A percentile compares a stretch with the other conserved stretches of the same genome.
These are phyloP conservation scores for Zygosaccharomyces siamensis DNA, from an alignment of 805 yeast species.

Conservation along the genomic window DNA sequence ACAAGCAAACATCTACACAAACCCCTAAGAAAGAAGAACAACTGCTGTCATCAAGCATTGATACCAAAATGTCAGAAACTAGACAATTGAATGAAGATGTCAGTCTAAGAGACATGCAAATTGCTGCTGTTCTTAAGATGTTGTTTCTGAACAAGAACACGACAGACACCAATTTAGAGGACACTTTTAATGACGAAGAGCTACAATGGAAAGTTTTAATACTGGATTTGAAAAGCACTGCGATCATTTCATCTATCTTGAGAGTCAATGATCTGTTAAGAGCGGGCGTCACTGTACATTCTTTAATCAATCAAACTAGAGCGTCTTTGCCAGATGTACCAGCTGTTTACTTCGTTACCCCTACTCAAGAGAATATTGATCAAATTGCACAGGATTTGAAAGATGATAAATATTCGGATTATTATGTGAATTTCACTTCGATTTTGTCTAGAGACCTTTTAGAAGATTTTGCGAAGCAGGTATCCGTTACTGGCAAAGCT, in stretches of 20 bases:
- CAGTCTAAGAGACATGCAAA: conserved; percentile 41
- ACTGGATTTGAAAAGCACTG: conserved; percentile 75
- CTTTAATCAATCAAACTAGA: conserved; percentile 64
- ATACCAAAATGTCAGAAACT: conserved; percentile 8
- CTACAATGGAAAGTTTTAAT: conserved; percentile 88
- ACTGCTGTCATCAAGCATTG: neutral
- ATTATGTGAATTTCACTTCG: conserved; percentile 82
- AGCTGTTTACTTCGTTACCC: conserved; percentile 85
- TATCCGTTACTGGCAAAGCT: conserved; percentile 67
- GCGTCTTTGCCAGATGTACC: conserved; percentile 93
- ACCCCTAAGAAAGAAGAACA: neutral
- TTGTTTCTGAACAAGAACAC: conserved; percentile 70
- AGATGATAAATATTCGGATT: conserved; percentile 69
- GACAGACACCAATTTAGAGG: conserved; percentile 46
- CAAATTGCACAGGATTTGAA: conserved; percentile 67
- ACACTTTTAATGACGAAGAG: conserved; percentile 56
- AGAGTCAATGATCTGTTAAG: conserved; percentile 86
- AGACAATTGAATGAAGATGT: conserved; percentile 23
- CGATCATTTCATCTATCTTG: conserved; percentile 83
- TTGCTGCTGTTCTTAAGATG: conserved; percentile 65
- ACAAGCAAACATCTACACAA: conserved; percentile 1
- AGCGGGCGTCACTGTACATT: conserved; percentile 89
- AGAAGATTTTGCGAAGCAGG: conserved; percentile 83
- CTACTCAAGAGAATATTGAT: conserved; percentile 71
- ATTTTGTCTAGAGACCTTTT: conserved; percentile 69